Evolutionary conservation across 768 basidiomycete species (phyloP).

Genomic region (Cystofilobasidium bisporidii): DNA sequence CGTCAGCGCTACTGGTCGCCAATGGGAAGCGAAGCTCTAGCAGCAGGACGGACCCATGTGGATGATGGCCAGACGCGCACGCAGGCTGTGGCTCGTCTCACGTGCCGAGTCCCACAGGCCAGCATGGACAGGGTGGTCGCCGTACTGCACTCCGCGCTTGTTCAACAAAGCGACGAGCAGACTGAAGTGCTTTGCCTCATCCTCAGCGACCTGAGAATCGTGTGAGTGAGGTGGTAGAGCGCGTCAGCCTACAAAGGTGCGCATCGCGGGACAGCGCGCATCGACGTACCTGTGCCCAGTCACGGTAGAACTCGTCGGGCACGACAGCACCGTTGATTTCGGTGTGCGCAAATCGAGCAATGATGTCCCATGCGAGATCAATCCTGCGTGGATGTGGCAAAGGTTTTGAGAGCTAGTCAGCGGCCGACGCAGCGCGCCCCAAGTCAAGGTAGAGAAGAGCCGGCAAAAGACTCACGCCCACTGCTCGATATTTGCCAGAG

Average conservation of each 20-base stretch:
- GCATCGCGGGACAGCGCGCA: too few species aligned
- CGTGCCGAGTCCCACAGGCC: slow-evolving; percentile 70
- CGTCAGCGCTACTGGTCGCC: too few species aligned
- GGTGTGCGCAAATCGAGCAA: slow-evolving; percentile 58
- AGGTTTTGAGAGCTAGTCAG: not conserved
- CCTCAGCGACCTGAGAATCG: slow-evolving; percentile 54
- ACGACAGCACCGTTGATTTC: slow-evolving; percentile 45
- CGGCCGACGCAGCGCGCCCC: too few species aligned
- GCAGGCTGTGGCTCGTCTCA: slow-evolving; percentile 57
- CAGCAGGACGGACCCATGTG: slow-evolving; percentile 45
- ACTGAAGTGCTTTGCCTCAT: slow-evolving; percentile 68
- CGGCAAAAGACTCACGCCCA: slow-evolving; percentile 59
- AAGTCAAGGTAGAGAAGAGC: too few species aligned
- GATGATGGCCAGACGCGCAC: slow-evolving; percentile 67
- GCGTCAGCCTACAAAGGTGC: too few species aligned
- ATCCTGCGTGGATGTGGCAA: slow-evolving; percentile 41
- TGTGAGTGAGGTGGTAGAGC: not conserved
- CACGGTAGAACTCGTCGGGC: slow-evolving; percentile 62
- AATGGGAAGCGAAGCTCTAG: not conserved
- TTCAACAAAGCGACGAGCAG: slow-evolving; percentile 56
- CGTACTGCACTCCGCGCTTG: slow-evolving; percentile 41
- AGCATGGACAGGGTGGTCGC: slow-evolving; percentile 53
- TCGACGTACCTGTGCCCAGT: slow-evolving; percentile 55
- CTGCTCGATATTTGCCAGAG: slow-evolving; percentile 75
- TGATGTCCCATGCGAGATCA: slow-evolving; percentile 78